Conservation (phyloP, 345 rosid species). For the Lenwebbia sp. region DNA sequence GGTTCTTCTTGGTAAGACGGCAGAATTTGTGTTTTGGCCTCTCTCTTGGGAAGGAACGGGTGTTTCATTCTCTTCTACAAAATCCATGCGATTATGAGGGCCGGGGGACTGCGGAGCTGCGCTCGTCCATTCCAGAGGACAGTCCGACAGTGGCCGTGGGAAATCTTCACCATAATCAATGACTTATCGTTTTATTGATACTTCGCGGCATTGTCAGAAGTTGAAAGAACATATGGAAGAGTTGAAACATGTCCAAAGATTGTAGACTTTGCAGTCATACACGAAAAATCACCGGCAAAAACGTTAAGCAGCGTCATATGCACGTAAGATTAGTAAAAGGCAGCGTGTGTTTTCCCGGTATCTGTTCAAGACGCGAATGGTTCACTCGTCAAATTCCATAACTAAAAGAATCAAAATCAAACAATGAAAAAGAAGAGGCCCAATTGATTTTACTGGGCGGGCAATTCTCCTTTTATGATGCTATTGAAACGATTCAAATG, state of each 20-base stretch:
- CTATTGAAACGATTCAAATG: background rate
- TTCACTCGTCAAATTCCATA: background rate
- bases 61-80: background rate
- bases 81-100: background rate
- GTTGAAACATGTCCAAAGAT: background rate
- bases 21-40: background rate
- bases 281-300: background rate
- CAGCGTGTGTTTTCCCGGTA: background rate
- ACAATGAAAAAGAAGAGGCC: background rate
- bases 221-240: background rate
- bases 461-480: background rate
- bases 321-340: background rate
- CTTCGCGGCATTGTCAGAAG: background rate
- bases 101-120: background rate
- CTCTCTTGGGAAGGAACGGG: background rate
- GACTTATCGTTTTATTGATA: too few relatives aligned
- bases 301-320: background rate
- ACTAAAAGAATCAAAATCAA: background rate
- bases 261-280: background rate
- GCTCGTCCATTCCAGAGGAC: background rate
- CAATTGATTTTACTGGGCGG: background rate
- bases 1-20: background rate
- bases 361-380: background rate
- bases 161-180: too few relatives aligned
- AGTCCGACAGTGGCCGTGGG: background rate